Evolutionary conservation across 495 filamentous ascomycete species (phyloP), one percentile per base, ranked within the genome.

Genomic region (Emericellopsis terricola): DNA sequence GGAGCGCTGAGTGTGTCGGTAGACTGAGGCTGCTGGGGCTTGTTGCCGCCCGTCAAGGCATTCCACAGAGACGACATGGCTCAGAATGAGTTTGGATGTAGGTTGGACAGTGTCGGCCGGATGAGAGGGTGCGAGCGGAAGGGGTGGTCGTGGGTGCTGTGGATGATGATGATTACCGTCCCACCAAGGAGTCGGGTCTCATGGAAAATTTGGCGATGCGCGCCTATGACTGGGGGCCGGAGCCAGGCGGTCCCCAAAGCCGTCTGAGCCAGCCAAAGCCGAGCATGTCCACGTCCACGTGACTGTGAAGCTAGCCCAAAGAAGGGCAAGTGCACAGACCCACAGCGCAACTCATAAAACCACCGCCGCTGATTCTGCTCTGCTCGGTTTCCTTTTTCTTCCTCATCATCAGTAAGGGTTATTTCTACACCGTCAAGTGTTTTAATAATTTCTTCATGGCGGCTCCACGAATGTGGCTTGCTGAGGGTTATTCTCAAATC

Each of bases 31-130:
- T 75, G 70, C 62, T 34, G 33, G 33, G 33, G 33, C 33, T 34
- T 34, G 20, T 84, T 91, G 55, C 76, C 75, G 43, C 85, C 86
- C 13, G 81, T 76, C 49, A 94, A 60, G 28, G 76, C 73, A 51
- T 91, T 82, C 86, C 85, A 94, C 52, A 89, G 70, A 17, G 76
- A 32, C 4, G 36, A 68, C 80, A 82, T 82, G 38, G 45, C 46
- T 31, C 20, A 9, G 36, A 18, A 38, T 37, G 20, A 8, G 27
- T 21, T 30, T 14, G n/a, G n/a, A n/a, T n/a, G n/a, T n/a, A n/a
- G n/a, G n/a, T n/a, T n/a, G n/a, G n/a, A n/a, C n/a, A n/a, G n/a
- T n/a, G n/a, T n/a, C 15, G 26, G 16, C 24, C n/a, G 8, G 13
- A 36, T 8, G 2, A 17, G 19, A 1, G 46, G 35, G n/a, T 27